Evolutionary conservation across 768 basidiomycete species (phyloP).

Genomic region (Xerocomellus chrysenteron): DNA sequence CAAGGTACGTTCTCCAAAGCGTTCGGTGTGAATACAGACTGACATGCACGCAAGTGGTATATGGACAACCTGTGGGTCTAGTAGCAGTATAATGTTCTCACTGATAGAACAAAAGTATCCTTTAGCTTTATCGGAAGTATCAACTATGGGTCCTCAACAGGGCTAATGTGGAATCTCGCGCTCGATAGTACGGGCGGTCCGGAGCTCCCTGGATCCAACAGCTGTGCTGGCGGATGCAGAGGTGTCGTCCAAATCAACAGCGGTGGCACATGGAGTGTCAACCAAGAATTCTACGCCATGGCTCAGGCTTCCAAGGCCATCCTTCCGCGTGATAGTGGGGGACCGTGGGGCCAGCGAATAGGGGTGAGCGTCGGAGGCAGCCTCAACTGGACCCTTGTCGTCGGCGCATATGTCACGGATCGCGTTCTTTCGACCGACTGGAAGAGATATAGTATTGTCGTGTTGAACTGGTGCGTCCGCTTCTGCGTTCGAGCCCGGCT

Average conservation of each 20-base stretch:
- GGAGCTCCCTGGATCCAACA: constrained; percentile 59
- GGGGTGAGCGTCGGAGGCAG: constrained; percentile 60
- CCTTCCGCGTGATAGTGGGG: constrained; percentile 63
- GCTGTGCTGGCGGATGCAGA: constrained; percentile 66
- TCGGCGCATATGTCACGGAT: constrained; percentile 62
- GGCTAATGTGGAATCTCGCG: constrained; percentile 76
- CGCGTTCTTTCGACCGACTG: constrained; percentile 54
- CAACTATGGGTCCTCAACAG: constrained; percentile 37
- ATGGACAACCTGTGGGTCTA: constrained; percentile 59
- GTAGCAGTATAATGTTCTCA: constrained; percentile 16
- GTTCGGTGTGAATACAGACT: background rate
- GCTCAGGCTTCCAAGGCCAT: constrained; percentile 74
- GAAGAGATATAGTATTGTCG: constrained; percentile 68
- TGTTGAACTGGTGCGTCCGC: constrained; percentile 58
- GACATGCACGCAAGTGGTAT: constrained; percentile 50
- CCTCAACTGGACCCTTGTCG: constrained; percentile 57
- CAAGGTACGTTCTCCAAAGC: constrained; percentile 45
- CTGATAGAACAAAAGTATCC: constrained; percentile 17
- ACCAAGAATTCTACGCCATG: constrained; percentile 79
- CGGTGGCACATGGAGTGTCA: constrained; percentile 59
- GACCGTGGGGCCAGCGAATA: constrained; percentile 68
- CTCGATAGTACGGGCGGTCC: constrained; percentile 64
- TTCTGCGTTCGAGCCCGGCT: background rate
- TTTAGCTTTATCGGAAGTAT: constrained; percentile 41
- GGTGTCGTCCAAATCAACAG: constrained; percentile 65